These are phyloP conservation scores for Aphanomyces invadans DNA, from an alignment of 352 stramenopile species.

Conservation along the genomic window DNA sequence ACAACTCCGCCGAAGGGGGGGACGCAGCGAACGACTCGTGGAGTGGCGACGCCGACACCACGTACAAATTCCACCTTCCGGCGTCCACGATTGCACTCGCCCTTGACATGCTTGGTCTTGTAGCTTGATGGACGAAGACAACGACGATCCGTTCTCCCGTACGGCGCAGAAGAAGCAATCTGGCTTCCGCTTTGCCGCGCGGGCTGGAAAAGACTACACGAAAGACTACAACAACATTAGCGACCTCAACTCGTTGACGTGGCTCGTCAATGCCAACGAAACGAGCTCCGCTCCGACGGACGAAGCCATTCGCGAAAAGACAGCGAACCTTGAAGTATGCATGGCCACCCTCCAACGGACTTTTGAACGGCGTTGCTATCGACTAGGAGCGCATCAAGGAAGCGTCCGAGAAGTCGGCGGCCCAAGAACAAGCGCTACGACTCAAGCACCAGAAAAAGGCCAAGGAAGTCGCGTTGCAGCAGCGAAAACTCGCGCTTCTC, in stretches of 20 bases:
- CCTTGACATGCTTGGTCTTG: not conserved
- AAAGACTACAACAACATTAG: slow-evolving; percentile 86
- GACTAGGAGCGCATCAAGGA: slow-evolving; percentile 74
- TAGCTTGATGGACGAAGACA: slow-evolving; percentile 39
- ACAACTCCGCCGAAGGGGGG: not conserved
- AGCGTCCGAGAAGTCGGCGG: slow-evolving; percentile 55
- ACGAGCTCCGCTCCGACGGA: slow-evolving; percentile 62
- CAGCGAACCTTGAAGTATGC: slow-evolving; percentile 64
- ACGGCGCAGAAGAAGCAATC: slow-evolving; percentile 81
- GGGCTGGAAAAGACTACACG: slow-evolving; percentile 78
- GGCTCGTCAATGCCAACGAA: slow-evolving; percentile 77
- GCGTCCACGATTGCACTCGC: not conserved
- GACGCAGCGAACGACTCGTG: not conserved
- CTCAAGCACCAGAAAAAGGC: slow-evolving; percentile 66
- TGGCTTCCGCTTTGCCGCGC: slow-evolving; percentile 72
- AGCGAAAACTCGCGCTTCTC: slow-evolving; percentile 74
- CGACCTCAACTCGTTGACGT: slow-evolving; percentile 62
- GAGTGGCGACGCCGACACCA: slow-evolving; percentile 4
- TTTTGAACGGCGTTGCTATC: not conserved
- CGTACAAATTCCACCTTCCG: not conserved
- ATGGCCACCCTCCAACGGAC: not conserved
- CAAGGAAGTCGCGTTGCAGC: slow-evolving; percentile 55
- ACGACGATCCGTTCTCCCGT: slow-evolving; percentile 76
- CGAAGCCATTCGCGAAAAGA: slow-evolving; percentile 82
- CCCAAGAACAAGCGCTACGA: slow-evolving; percentile 63